Evolutionary conservation across 75 land plant genomes (phyloP).

Genomic region (Picea sitchensis): DNA sequence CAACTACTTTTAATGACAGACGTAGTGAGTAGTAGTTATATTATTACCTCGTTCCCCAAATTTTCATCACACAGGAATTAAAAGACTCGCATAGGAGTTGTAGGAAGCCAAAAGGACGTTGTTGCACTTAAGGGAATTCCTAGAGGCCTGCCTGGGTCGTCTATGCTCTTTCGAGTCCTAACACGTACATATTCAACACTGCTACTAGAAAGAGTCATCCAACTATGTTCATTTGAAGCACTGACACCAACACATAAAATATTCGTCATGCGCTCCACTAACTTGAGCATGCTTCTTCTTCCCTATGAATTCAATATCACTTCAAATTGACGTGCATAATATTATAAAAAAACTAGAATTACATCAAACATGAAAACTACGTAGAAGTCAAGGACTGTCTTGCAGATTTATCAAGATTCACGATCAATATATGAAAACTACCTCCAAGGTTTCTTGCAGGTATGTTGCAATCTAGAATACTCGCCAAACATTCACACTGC

Average conservation of each 20-base stretch:
- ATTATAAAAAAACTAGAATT: background rate
- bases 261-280: slow-evolving; percentile 27
- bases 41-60: slow-evolving; percentile 45
- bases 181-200: slow-evolving; percentile 63
- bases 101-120: slow-evolving; percentile 84
- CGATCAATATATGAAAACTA: slow-evolving; percentile 24
- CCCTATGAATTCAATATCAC: slow-evolving; percentile 7
- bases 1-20: background rate
- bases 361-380: background rate
- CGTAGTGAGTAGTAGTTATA: background rate
- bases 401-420: background rate
- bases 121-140: slow-evolving; percentile 83
- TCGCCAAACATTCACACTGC: slow-evolving; percentile 29
- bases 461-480: background rate
- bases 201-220: slow-evolving; percentile 24
- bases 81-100: slow-evolving; percentile 57
- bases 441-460: slow-evolving; percentile 16
- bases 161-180: slow-evolving; percentile 77
- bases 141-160: slow-evolving; percentile 82
- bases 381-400: too few species aligned
- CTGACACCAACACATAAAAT: slow-evolving; percentile 26
- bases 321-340: background rate
- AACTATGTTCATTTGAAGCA: slow-evolving; percentile 23
- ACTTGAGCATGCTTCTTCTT: slow-evolving; percentile 20
- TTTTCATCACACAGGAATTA: slow-evolving; percentile 78